phyloP scores from a whole-genome alignment of 2,329 filamentous ascomycete genomes.

The Orbilia brochopaga region DNA sequence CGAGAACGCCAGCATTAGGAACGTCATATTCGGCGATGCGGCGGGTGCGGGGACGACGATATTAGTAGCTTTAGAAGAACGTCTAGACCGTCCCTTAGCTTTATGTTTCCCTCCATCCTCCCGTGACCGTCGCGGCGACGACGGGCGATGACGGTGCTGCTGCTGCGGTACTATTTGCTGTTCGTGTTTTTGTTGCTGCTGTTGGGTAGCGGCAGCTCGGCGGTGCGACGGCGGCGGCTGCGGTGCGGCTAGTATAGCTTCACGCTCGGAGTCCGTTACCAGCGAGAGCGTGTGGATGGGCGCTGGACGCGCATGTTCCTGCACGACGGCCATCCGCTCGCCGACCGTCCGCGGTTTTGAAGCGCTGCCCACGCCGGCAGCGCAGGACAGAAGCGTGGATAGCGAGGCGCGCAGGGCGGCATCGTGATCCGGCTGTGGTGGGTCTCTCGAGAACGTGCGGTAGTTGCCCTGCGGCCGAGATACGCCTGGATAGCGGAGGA shows the following conservation, averaged over 20 bases:
- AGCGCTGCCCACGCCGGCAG: constrained; percentile 82
- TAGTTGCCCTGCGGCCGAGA: constrained; percentile 44
- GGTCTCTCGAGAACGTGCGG: constrained; percentile 54
- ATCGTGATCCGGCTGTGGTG: constrained; percentile 83
- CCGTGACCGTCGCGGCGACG: constrained; percentile 29
- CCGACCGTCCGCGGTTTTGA: constrained; percentile 61
- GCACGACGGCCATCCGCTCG: constrained; percentile 39
- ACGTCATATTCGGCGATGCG: constrained; percentile 40
- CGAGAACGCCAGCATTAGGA: constrained; percentile 62
- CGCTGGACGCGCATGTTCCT: constrained; percentile 38
- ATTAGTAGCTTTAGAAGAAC: constrained; percentile 23
- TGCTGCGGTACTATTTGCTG: constrained; percentile 8
- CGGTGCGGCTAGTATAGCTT: constrained; percentile 42
- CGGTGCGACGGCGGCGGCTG: constrained; percentile 22
- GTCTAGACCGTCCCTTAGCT: constrained; percentile 23
- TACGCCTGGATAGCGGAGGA: constrained; percentile 25
- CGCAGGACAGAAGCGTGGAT: constrained; percentile 94
- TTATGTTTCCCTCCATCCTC: constrained; percentile 33
- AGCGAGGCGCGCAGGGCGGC: constrained; percentile 88
- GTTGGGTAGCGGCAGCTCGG: constrained; percentile 2
- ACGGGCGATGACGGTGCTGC: constrained; percentile 16
- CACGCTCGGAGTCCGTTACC: constrained; percentile 45
- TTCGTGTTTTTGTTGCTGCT: constrained; percentile 18
- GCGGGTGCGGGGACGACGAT: constrained; percentile 9
- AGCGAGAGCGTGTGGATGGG: constrained; percentile 40